Base-by-base conservation (phyloP, 2,329 filamentous ascomycete species). In the Didymella sp. region DNA sequence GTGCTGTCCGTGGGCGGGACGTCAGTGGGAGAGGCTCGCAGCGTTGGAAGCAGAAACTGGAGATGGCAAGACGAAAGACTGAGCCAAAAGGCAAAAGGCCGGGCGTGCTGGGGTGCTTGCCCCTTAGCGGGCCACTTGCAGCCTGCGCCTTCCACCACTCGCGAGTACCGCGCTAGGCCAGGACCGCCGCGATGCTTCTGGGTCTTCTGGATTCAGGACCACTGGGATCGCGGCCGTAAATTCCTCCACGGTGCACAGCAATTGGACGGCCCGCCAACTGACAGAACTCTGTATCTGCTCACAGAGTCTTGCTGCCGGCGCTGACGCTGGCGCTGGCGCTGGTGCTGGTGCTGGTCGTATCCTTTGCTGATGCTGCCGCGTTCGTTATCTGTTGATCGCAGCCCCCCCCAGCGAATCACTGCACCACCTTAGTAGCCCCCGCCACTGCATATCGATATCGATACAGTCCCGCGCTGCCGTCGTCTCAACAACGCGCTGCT, bases 361-460 rank as follows among this genome's bases (percentile, higher is more conserved):
- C n/a, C n/a, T n/a, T n/a, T n/a, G n/a, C n/a, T n/a, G n/a, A 28
- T 15, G 30, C 37, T 45, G 52, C 37, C 48, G 51, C 22, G n/a
- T 30, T 25, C 25, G 11, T 15, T 48, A 28, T n/a, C 62, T 52
- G 56, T 55, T 37, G 31, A 28, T 43, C 43, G 53, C 50, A 42
- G 30, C 49, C 49, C 38, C 22, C 35, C 35, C 35, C 56, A 17
- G 51, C 63, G 54, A 67, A 64, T 63, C 66, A 64, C 45, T 41
- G 49, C 44, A 24, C 42, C 33, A 40, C 41, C 42, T 42, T 40
- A 40, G 38, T 42, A 54, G 51, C 48, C 49, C 59, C 59, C 51
- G 56, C 61, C 59, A 50, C 62, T 63, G 62, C 66, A 69, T 62
- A 61, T 59, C 56, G 51, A 66, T 66, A 62, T 63, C 60, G 53